Evolutionary conservation across 441 rosid species (phyloP), one percentile per base, ranked within the genome.

Genomic region (Jatropha podagrica): DNA sequence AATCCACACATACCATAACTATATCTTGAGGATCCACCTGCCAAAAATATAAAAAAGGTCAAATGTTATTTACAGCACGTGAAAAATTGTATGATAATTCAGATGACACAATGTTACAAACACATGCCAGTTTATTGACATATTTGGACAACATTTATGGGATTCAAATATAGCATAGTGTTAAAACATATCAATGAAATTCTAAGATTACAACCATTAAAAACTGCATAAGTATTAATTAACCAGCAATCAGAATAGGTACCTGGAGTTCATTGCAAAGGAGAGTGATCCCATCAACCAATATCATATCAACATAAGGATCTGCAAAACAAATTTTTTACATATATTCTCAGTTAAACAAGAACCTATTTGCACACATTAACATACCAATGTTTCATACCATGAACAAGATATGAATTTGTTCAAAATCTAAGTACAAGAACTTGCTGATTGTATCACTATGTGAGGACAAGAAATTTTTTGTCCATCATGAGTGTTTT

Each of bases 1-100:
- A 73, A 23, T 54, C 15, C 18, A 75, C 69, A 82, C 97, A 81
- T 88, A 95, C 98, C 94, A 86, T 95, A 72, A 95, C 96, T 56
- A 95, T 93, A 85, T 95, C 99, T 85, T 95, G 99, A 72, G 98
- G 98, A 88, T 95, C 99, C 82, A 93, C 99, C 98, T 95, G 89
- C 44, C 42, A 76, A 79, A 73, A 82, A 52, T 61, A 3, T 0
- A 55, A n/a, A 20, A 58, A 65, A 11, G 42, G 49, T 60, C 17
- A 74, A 14, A 7, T 55, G 44, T 74, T 46, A 70, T 18, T 74
- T 26, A 26, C 3, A 65, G 67, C 38, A 64, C 56, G 37, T 70
- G 27, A 71, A 26, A 27, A 4, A 42, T 2, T 4, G 26, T n/a
- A 27, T 42, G 3, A 12, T 17, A 54, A 17, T 40, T 70, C 40